Conservation (phyloP, 1,284 basidiomycete species). For the Wolfiporia cocos region DNA sequence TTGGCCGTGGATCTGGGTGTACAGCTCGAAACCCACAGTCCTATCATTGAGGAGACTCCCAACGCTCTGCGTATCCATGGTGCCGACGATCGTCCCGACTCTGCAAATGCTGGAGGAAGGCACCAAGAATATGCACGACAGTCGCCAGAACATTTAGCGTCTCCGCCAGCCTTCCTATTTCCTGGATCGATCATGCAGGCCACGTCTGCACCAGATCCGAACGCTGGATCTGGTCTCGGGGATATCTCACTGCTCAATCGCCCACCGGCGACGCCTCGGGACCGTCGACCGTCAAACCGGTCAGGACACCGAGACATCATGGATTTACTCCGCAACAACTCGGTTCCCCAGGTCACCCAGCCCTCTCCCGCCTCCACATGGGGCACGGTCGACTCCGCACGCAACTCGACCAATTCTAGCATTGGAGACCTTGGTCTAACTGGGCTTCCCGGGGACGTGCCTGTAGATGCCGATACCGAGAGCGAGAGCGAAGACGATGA, state of each 20-base stretch:
- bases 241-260: conserved; percentile 4
- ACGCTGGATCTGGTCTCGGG: too few species aligned
- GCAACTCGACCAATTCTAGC: conserved; percentile 12
- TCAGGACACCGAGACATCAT: conserved; percentile 5
- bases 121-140: too few species aligned
- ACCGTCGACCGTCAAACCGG: neutral
- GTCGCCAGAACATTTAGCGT: too few species aligned
- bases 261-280: neutral
- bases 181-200: too few species aligned
- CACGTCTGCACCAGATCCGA: too few species aligned
- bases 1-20: too few species aligned
- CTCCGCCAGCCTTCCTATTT: too few species aligned
- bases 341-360: conserved; percentile 2
- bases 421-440: conserved; percentile 10
- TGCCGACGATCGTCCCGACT: too few species aligned
- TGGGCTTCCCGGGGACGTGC: conserved; percentile 3
- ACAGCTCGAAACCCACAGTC: too few species aligned
- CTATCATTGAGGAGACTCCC: too few species aligned
- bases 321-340: conserved; percentile 2
- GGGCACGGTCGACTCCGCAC: conserved; percentile 12
- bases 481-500: conserved; percentile 1
- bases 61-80: too few species aligned
- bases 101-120: too few species aligned
- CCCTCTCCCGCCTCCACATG: conserved; percentile 18
- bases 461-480: conserved; percentile 1